These are phyloP conservation scores for Puya raimondii DNA, from an alignment of 176 grass and related monocot species.

Conservation along the genomic window DNA sequence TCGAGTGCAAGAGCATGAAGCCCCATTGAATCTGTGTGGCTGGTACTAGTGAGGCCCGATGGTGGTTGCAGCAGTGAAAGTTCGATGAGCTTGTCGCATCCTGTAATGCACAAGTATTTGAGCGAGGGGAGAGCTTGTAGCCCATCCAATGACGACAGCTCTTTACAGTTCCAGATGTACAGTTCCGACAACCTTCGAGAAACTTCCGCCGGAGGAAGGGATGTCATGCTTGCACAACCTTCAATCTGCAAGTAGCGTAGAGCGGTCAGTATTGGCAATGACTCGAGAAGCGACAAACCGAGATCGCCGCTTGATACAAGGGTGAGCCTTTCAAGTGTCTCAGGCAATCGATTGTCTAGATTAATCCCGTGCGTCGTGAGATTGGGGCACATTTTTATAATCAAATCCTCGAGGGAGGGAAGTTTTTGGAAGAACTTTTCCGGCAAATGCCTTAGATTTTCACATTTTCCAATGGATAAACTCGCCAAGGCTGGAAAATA, in stretches of 20 bases:
- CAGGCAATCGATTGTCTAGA: neutral
- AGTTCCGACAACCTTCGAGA: constrained; percentile 10
- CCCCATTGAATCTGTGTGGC: too few species aligned
- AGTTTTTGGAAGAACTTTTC: neutral
- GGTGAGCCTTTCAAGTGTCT: neutral
- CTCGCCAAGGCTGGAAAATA: constrained; percentile 2
- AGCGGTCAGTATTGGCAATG: constrained; percentile 9
- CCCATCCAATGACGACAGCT: constrained; percentile 10
- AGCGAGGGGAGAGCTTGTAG: constrained; percentile 11
- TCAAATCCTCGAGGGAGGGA: constrained; percentile 1
- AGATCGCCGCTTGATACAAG: neutral
- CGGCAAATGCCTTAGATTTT: constrained; percentile 20
- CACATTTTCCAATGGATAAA: neutral
- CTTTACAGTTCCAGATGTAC: neutral
- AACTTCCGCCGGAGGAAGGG: constrained; percentile 11
- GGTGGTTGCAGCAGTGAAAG: too few species aligned
- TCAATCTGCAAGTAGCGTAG: neutral
- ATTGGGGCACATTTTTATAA: neutral
- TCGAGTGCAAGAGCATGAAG: too few species aligned
- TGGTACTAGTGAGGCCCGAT: too few species aligned
- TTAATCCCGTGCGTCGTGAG: neutral
- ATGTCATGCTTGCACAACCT: constrained; percentile 10
- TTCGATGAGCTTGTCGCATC: too few species aligned
- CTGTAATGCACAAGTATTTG: too few species aligned
- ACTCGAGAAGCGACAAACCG: neutral